phyloP scores from a whole-genome alignment of 306 rosid genomes.

The Rosa lucieae region DNA sequence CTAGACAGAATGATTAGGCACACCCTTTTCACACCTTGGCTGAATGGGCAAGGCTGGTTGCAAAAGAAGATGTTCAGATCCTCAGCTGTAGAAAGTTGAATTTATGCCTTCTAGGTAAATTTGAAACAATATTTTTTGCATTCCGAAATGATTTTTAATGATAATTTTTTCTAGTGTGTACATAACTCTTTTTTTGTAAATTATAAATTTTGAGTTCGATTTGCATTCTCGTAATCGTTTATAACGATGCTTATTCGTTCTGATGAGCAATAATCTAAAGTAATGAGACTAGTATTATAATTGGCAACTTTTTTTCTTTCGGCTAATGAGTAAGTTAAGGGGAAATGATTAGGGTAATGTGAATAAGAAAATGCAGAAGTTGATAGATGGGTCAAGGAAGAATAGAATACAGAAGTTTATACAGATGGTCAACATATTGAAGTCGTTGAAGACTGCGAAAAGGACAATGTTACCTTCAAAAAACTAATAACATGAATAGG shows the following conservation, averaged over 20 bases:
- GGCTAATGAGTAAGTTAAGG: conserved; percentile 12
- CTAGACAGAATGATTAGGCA: conserved; percentile 33
- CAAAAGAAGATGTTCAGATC: background rate
- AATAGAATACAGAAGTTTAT: conserved; percentile 11
- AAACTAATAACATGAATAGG: background rate
- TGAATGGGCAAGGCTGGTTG: background rate
- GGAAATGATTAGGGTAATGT: conserved; percentile 9
- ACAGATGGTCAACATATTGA: conserved; percentile 20
- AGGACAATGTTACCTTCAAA: conserved; percentile 11
- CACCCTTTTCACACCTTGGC: conserved; percentile 18
- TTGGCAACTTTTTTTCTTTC: conserved; percentile 5
- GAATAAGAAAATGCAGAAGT: conserved; percentile 11
- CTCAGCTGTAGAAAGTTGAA: conserved; percentile 8
- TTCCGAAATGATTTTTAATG: background rate
- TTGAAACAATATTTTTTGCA: too few species aligned
- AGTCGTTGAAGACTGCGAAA: conserved; percentile 36
- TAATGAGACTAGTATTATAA: background rate
- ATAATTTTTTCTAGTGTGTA: too few species aligned
- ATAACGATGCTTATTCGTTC: background rate
- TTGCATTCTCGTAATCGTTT: too few species aligned
- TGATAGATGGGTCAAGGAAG: conserved; percentile 11
- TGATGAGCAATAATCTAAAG: background rate
- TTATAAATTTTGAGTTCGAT: too few species aligned
- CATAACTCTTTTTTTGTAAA: too few species aligned
- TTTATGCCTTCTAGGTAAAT: background rate